Percentiles rank a stretch among this genome's conserved stretches.
Evolutionary conservation across 805 yeast species (phyloP).

Genomic region (Suhomyces prunicola): DNA sequence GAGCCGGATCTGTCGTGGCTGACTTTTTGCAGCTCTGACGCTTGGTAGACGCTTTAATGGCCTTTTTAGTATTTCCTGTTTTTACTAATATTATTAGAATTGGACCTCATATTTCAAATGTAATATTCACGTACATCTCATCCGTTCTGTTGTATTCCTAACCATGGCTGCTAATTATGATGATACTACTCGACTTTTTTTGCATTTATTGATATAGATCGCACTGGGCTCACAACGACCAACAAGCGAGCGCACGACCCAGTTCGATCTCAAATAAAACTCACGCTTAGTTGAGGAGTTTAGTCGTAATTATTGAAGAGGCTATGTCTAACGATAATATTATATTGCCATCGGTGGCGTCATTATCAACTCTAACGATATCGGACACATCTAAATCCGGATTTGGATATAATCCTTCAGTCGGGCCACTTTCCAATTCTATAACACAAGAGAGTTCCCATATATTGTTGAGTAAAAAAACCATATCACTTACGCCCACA

Average conservation of each 20-base stretch:
- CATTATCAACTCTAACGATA: slow-evolving; percentile 27
- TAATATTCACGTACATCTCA: not conserved
- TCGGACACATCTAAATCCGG: slow-evolving; percentile 27
- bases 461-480: slow-evolving; percentile 30
- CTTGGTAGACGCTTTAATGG: not conserved
- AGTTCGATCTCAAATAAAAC: not conserved
- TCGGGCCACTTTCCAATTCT: slow-evolving; percentile 40
- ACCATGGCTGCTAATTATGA: not conserved
- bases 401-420: slow-evolving; percentile 44
- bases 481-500: slow-evolving; percentile 30
- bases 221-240: not conserved
- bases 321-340: slow-evolving; percentile 21
- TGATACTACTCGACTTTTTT: not conserved
- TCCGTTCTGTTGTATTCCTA: not conserved
- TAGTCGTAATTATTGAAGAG: not conserved
- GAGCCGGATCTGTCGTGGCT: not conserved
- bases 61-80: not conserved
- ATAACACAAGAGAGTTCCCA: slow-evolving; percentile 38
- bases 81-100: not conserved
- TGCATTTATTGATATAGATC: not conserved
- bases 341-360: slow-evolving; percentile 29
- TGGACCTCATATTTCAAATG: too few species aligned
- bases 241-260: not conserved
- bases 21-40: not conserved
- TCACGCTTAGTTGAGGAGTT: not conserved